Evolutionary conservation across 371 early-diverging fungal species (phyloP), one percentile per base, ranked within the genome.

Genomic region (Mucor mucedo): DNA sequence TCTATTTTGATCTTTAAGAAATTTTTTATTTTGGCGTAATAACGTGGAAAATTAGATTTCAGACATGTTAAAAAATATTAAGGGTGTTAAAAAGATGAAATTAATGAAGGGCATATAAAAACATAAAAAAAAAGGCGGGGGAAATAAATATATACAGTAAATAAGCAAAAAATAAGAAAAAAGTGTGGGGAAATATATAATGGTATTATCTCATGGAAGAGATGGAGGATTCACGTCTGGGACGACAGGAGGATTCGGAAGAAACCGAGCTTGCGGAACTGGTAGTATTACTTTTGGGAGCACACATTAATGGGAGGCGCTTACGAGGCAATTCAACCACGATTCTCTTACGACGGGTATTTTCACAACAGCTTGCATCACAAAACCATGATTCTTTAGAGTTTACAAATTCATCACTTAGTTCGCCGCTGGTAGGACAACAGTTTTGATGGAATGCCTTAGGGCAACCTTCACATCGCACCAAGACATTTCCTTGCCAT

Each of bases 401-500:
- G 11, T 75, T 45, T 0, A 84, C 82, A 52, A 82, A 70, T 10
- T 77, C 75, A 59, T 85, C 84, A 42, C 76, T 68, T n/a, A 89
- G 70, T 30, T 77, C 73, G 33, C 68, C 72, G 13, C 78, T 69
- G 57, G 79, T 76, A 8, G 61, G 45, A 14, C 55, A 48, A 71
- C 95, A 94, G 30, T 82, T 62, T 69, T 91, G 89, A 69, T 94
- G 94, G 69, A 86, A 91, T 4, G 93, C 91, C 52, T 89, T 88
- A 45, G 91, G 92, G 64, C 95, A 95, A 14, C 94, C 95, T 68
- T 93, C 91, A 68, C 95, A 95, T 42, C 87, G 86, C 11, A 92
- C 85, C 61, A 95, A 78, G 9, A 84, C 73, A 64, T 92, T 91
- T 32, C 83, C 86, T 28, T 75, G 60, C 63, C 70, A 77, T 0